These are phyloP conservation scores for Apium graveolens DNA, from an alignment of 129 eudicot genomes.

Conservation along the genomic window DNA sequence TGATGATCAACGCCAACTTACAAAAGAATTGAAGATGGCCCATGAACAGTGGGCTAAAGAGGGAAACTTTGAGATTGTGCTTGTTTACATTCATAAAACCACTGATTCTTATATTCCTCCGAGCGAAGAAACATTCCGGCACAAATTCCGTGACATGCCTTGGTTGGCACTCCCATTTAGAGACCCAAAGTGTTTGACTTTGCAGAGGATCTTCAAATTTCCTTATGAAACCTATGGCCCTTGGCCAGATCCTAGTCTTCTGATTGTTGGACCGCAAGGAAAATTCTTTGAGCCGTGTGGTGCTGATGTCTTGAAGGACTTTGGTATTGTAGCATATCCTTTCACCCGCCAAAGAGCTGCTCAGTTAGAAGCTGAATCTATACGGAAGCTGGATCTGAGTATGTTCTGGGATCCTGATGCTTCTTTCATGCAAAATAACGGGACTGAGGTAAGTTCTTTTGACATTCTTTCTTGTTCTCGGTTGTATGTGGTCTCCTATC, in stretches of 20 bases:
- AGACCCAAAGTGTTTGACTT: not conserved
- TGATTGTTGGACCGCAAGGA: not conserved
- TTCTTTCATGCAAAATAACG: too few relatives aligned
- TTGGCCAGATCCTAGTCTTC: not conserved
- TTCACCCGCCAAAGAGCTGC: not conserved
- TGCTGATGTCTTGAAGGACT: not conserved
- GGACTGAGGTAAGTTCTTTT: too few relatives aligned
- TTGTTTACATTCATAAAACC: not conserved
- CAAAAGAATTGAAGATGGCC: not conserved
- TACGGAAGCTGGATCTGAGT: too few relatives aligned
- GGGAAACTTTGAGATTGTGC: not conserved
- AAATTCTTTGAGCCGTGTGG: not conserved
- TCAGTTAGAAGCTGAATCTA: too few relatives aligned
- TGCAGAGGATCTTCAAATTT: not conserved
- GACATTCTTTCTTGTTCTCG: too few relatives aligned
- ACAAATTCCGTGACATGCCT: not conserved
- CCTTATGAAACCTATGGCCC: not conserved
- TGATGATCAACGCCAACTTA: not conserved
- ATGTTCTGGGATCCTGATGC: too few relatives aligned
- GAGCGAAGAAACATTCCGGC: not conserved
- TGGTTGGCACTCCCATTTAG: not conserved
- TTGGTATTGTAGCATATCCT: not conserved
- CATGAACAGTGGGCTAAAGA: not conserved
- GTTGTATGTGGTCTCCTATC: too few relatives aligned
- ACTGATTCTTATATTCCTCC: rapidly evolving